Evolutionary conservation across 257 asterid genomes (phyloP), one percentile per base, ranked within the genome.

Genomic region (Lycium ferocissimum): DNA sequence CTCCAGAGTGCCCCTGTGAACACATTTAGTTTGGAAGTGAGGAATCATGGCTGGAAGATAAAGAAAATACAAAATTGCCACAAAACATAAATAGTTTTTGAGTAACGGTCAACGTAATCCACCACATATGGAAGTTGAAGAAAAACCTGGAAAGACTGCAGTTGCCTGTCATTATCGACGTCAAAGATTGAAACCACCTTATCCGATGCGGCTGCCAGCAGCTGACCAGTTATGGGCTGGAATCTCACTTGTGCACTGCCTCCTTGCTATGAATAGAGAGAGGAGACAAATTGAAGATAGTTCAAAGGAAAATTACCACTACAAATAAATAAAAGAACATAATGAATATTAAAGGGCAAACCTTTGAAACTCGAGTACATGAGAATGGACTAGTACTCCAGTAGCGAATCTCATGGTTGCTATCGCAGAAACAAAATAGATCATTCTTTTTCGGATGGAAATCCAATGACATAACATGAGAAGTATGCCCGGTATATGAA

Each of bases 231-330:
- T 86, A 88, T 59, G 65, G 99, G 99, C 86, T 94, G 99, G 88
- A 97, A 97, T 89, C 99, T 94, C 86, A 97, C 99, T 87, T 95
- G 99, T 17, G 98, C 94, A 83, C 94, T 94, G 86, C 99, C 99
- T 85, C 94, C 95, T 94, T 97, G 99, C 99, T 96, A 76, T 61
- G 84, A 85, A 67, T 83, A 67, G 59, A 73, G 84, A 67, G 65
- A 62, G 85, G 33, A 73, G 62, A 61, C 22, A 84, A 81, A 73
- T 83, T 53, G 49, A 71, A 43, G 35, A 10, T 22, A 81, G 18
- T 38, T 66, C 15, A 22, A 72, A 33, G 47, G 61, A 71, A 62
- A 57, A 8, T 11, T 56, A 57, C 80, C 12, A 38, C 33, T 56
- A 43, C 45, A 67, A 71, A 26, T 15, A 11, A 78, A 85, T 45